Base-by-base conservation (phyloP, 306 rosid species). In the Cucumis melo region DNA sequence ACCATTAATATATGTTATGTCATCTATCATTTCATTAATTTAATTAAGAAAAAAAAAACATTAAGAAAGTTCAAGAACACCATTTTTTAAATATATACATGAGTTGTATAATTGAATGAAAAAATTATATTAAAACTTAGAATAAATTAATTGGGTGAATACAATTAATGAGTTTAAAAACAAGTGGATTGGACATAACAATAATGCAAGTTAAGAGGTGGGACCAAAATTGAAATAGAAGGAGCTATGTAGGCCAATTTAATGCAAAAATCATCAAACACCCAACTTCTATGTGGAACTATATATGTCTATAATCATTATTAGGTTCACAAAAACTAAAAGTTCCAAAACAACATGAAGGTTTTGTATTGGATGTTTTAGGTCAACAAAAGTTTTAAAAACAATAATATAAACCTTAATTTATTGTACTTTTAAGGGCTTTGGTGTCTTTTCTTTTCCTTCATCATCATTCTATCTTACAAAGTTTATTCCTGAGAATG, bases 171-270 rank as follows among this genome's bases (percentile, higher is more conserved):
- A 68, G 56, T 42, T 68, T 21, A 44, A 24, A 44, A 68, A 68
- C 74, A 44, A 68, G 74, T 68, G 56, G 74, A 68, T 68, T 68
- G 74, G 56, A 68, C 38, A 68, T 42, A 21, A 68, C 74, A 68
- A 68, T 68, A 44, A 68, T 68, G n/a, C 12, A 68, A 68, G 56
- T 29, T 36, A n/a, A 39, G 38, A 23, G 74, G 29, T 68, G 74
- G 74, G 74, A 68, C 74, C 74, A 68, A 42, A 68, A 21, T 68
- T 68, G 56, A 46, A 68, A 19, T 38, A 0, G 7, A 42, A 68
- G 54, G 1, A 27, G 1, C 29, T 27, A 27, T 27, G 2, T 27
- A 27, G 29, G 53, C 32, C 32, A 68, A 68, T 68, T 68, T 23
- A 68, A 68, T 68, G 74, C 56, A 68, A 6, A 68, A 68, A 68